These are phyloP conservation scores for Trichoderma asperelloides DNA, from an alignment of 495 filamentous ascomycete genomes.

Conservation along the genomic window DNA sequence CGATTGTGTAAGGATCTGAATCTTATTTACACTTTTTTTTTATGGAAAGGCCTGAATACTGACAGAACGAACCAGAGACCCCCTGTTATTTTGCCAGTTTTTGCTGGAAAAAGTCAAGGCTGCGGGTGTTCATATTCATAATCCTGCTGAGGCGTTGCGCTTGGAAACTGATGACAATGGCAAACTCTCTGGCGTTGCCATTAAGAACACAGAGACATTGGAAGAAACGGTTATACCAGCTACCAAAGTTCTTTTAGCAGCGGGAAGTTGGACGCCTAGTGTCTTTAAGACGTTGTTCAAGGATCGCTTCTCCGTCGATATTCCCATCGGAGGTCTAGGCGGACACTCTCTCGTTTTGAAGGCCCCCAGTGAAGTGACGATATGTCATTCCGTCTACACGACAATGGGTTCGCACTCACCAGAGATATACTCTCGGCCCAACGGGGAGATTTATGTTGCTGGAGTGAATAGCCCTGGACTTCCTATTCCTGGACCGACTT, in stretches of 20 bases:
- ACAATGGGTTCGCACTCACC: constrained; percentile 54
- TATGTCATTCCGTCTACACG: constrained; percentile 66
- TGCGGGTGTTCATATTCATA: constrained; percentile 57
- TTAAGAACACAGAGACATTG: constrained; percentile 35
- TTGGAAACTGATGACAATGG: constrained; percentile 38
- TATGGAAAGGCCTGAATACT: neutral
- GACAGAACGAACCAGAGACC: constrained; percentile 26
- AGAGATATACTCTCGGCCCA: constrained; percentile 60
- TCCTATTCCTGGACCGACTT: constrained; percentile 47
- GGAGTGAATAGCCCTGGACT: constrained; percentile 56
- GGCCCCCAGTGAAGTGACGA: constrained; percentile 37
- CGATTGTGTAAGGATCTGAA: constrained; percentile 47
- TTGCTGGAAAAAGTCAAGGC: constrained; percentile 47
- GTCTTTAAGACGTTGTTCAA: constrained; percentile 60
- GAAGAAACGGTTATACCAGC: constrained; percentile 47
- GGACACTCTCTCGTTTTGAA: constrained; percentile 63
- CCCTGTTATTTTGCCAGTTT: constrained; percentile 52
- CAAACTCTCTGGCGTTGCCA: constrained; percentile 37
- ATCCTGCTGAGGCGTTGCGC: constrained; percentile 49
- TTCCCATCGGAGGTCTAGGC: constrained; percentile 55
- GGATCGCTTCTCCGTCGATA: constrained; percentile 25
- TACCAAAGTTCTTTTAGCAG: constrained; percentile 51
- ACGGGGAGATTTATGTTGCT: constrained; percentile 63
- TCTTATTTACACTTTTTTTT: constrained; percentile 6
- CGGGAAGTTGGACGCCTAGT: constrained; percentile 59